A percentile compares a stretch with the other conserved stretches of the same genome.
Conservation (phyloP, 2,329 filamentous ascomycete genomes). For the Akanthomyces lecanii region DNA sequence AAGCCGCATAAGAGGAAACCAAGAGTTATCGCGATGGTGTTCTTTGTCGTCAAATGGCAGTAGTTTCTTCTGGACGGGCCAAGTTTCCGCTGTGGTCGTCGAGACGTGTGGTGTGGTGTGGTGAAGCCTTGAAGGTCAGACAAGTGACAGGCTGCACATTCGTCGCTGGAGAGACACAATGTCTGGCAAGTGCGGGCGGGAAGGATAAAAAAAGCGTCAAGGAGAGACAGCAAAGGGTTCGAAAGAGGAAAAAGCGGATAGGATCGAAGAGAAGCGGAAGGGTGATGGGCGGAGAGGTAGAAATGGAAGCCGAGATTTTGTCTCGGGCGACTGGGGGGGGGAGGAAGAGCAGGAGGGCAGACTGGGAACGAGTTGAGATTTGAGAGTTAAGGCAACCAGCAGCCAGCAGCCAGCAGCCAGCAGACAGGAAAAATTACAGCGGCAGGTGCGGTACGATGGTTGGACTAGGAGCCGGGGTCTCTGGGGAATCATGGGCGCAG, state of each 20-base stretch:
- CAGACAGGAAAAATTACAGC: neutral
- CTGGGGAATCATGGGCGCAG: too few species aligned
- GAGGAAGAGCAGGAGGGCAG: too few species aligned
- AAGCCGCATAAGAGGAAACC: neutral
- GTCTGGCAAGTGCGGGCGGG: conserved; percentile 12
- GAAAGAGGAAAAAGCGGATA: neutral
- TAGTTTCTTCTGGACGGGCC: neutral
- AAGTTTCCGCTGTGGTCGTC: neutral
- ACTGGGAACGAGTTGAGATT: too few species aligned
- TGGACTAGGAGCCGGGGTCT: too few species aligned
- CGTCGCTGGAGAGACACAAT: conserved; percentile 12
- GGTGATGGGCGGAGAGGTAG: neutral
- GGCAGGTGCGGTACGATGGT: neutral
- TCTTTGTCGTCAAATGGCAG: neutral
- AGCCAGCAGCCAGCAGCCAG: too few species aligned
- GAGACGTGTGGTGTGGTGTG: neutral
- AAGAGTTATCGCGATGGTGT: neutral
- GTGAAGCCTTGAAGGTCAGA: neutral
- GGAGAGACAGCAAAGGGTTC: neutral
- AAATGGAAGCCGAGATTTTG: neutral
- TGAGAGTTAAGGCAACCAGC: too few species aligned
- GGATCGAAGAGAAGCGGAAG: neutral
- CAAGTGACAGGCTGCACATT: conserved; percentile 2
- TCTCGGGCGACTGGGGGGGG: neutral
- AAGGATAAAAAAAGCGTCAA: neutral